Conservation (phyloP, 768 basidiomycete species). For the Tricholoma bakamatsutake region DNA sequence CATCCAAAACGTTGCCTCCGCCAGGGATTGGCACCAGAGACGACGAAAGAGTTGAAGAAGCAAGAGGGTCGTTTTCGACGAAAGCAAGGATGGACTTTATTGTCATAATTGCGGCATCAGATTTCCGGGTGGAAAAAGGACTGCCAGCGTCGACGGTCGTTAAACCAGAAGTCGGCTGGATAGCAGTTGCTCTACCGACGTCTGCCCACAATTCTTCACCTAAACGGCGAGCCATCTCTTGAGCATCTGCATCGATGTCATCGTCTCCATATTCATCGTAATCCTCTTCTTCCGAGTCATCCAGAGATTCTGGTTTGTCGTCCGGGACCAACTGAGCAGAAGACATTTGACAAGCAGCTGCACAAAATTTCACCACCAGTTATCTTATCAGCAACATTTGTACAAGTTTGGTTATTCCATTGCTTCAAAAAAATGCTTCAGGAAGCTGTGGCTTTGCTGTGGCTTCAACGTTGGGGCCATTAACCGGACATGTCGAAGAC, state of each 20-base stretch:
- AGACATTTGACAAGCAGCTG: background rate
- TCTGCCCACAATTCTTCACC: conserved; percentile 79
- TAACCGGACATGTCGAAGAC: conserved; percentile 49
- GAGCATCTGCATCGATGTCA: conserved; percentile 62
- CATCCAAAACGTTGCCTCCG: conserved; percentile 48
- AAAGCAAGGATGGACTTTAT: conserved; percentile 58
- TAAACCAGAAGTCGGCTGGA: conserved; percentile 7
- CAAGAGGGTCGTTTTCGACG: conserved; percentile 50
- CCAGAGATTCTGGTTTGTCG: conserved; percentile 12
- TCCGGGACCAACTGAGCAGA: background rate
- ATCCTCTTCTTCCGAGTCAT: conserved; percentile 35
- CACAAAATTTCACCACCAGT: conserved; percentile 12
- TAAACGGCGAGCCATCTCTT: conserved; percentile 66
- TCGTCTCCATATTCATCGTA: conserved; percentile 50
- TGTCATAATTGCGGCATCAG: conserved; percentile 56
- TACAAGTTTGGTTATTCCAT: conserved; percentile 23
- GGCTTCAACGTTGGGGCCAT: background rate
- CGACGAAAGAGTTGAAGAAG: conserved; percentile 47
- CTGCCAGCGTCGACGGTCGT: background rate
- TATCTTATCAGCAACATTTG: conserved; percentile 29
- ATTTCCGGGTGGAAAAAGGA: conserved; percentile 31
- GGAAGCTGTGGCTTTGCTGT: conserved; percentile 5
- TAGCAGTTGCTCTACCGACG: conserved; percentile 55
- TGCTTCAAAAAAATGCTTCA: too few species aligned
- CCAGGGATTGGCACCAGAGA: conserved; percentile 42